Evolutionary conservation across 306 rosid species (phyloP).

Genomic region (Prosopis cineraria): DNA sequence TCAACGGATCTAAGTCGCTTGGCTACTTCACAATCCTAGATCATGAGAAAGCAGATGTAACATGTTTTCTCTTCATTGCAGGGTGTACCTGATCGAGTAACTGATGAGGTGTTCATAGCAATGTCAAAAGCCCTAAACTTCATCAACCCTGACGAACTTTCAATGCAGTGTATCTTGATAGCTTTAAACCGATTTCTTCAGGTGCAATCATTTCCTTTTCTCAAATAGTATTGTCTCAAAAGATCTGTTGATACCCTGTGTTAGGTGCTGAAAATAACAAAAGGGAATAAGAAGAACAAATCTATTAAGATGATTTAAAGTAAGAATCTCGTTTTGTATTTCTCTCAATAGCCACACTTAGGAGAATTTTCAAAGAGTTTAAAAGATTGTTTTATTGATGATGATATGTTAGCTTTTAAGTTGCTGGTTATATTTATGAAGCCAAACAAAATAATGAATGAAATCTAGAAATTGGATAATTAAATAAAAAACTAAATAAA

Average conservation of each 20-base stretch:
- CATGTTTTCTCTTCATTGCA: conserved; percentile 40
- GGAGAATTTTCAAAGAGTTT: too few species aligned
- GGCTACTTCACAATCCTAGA: neutral
- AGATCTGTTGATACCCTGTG: conserved; percentile 19
- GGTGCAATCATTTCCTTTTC: conserved; percentile 52
- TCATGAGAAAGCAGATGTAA: conserved; percentile 16
- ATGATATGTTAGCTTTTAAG: too few species aligned
- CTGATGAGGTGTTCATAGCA: conserved; percentile 97
- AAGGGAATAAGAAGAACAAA: too few species aligned
- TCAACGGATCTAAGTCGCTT: conserved; percentile 17
- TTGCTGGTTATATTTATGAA: too few species aligned
- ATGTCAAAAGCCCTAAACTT: conserved; percentile 99
- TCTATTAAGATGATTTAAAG: too few species aligned
- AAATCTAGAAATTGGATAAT: too few species aligned
- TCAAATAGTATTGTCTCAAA: conserved; percentile 11
- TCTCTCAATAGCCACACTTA: too few species aligned
- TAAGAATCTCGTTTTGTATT: too few species aligned
- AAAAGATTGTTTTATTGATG: too few species aligned
- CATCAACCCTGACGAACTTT: conserved; percentile 97
- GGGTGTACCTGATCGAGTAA: conserved; percentile 95
- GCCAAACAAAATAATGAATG: too few species aligned
- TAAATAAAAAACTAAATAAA: too few species aligned
- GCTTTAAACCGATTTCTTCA: conserved; percentile 97
- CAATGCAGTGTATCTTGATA: conserved; percentile 98
- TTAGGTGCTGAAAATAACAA: too few species aligned